A percentile compares a stretch with the other conserved stretches of the same genome.
These are phyloP conservation scores for Cetraspora pellucida DNA, from an alignment of 192 early-diverging fungal species.

Conservation along the genomic window DNA sequence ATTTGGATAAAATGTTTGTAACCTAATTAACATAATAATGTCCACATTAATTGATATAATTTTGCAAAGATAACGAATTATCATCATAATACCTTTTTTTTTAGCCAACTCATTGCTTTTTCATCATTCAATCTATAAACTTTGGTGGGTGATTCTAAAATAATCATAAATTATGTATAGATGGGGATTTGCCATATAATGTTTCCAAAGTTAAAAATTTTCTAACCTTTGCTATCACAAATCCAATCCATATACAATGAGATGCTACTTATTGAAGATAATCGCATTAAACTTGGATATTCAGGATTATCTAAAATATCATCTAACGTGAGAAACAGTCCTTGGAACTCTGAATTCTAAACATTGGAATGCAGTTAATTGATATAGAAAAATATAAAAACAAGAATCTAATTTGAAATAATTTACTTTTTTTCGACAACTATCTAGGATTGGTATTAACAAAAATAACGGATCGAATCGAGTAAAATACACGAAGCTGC, in stretches of 20 bases:
- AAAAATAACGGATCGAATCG: conserved; percentile 51
- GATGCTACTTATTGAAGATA: conserved; percentile 35
- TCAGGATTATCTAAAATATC: conserved; percentile 45
- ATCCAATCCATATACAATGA: conserved; percentile 31
- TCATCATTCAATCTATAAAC: conserved; percentile 46
- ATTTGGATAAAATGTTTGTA: neutral
- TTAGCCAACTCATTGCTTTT: conserved; percentile 44
- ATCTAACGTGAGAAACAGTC: conserved; percentile 40
- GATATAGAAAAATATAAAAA: neutral
- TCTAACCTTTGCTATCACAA: conserved; percentile 40
- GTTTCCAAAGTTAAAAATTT: neutral
- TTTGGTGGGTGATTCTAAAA: conserved; percentile 7
- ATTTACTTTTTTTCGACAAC: conserved; percentile 40
- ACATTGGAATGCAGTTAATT: neutral
- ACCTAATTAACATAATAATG: conserved; percentile 2
- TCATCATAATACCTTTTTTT: conserved; percentile 35
- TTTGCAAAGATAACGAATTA: neutral
- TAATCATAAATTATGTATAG: neutral
- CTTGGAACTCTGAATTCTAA: conserved; percentile 37
- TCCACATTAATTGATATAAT: neutral
- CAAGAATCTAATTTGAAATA: neutral
- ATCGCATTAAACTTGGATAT: conserved; percentile 42
- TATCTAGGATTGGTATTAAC: conserved; percentile 47
- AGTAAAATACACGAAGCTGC: conserved; percentile 48
- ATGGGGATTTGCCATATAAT: neutral